Base-by-base conservation (phyloP, 257 asterid species). In the Solanum bukasovii region DNA sequence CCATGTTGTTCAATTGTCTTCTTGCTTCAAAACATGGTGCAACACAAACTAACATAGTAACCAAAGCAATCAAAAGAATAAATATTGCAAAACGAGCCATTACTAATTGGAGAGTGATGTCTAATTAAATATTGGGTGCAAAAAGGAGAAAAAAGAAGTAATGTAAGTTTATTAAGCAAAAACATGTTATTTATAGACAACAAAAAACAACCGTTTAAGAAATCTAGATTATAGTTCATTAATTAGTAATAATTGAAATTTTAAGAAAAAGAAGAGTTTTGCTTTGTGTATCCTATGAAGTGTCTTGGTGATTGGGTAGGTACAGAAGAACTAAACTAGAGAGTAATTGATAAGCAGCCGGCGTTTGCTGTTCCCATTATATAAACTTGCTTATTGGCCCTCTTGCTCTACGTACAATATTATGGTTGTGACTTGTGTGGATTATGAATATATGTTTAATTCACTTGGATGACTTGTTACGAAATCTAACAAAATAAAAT, bases 231-330 rank as follows among this genome's bases (percentile, higher is more conserved):
- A 33, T 33, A 33, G 34, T 33, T 33, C 34, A 33, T 33, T 33
- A 33, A 33, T 33, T 33, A 33, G 34, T 33, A 33, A 33, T 33
- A 33, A 33, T 33, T 33, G 34, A 33, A 33, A 33, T 33, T 33
- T 33, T 33, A 33, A 33, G 34, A 33, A 33, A 33, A 33, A 33
- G 34, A 33, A 33, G 34, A 33, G 34, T 33, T 33, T 3, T 33
- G 34, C 34, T 33, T 52, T 40, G 86, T 46, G 38, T 46, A 13
- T 31, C 63, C 20, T 35, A 9, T 5, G 77, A 81, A 81, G 27
- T 81, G 38, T 46, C 29, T 10, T 27, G 74, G 46, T 25, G 85
- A 49, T 79, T 74, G 81, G 82, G 88, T 59, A 88, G 89, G 88
- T 77, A 70, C 84, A 74, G 71, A 88, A 59, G 90, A 87, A 87